Conservation (phyloP, 768 basidiomycete genomes). For the Mrakia gelida region DNA sequence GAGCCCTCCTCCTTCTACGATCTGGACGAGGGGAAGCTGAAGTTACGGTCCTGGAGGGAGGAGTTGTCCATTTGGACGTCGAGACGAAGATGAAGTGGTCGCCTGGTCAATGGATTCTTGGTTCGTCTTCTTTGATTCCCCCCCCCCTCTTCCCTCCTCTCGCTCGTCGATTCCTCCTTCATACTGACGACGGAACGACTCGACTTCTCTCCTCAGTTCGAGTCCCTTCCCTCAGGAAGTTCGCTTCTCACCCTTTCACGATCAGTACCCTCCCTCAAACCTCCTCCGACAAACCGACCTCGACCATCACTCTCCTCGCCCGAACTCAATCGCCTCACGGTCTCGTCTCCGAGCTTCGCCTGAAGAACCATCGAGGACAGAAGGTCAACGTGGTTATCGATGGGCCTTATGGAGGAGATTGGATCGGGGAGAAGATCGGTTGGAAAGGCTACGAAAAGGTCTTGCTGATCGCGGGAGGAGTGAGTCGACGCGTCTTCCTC, state of each 20-base stretch:
- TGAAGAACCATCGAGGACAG: background rate
- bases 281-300: background rate
- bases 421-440: conserved; percentile 1
- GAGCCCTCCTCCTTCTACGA: no score
- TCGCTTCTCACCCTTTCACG: background rate
- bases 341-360: background rate
- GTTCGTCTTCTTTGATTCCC: background rate
- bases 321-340: background rate
- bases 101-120: background rate
- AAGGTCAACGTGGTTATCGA: background rate
- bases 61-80: background rate
- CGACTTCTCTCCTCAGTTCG: background rate
- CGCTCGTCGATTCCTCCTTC: no score
- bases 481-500: background rate
- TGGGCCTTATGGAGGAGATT: conserved; percentile 4
- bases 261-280: background rate
- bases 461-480: background rate
- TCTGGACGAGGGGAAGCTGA: background rate
- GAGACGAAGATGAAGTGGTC: conserved; percentile 2
- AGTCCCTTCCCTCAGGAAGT: background rate
- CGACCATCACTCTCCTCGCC: background rate
- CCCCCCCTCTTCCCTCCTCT: no score
- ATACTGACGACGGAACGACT: no score
- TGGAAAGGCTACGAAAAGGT: background rate
- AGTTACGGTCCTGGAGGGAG: background rate